A percentile compares a stretch with the other conserved stretches of the same genome.
Evolutionary conservation across 345 rosid species (phyloP).

Genomic region (Toxicodendron radicans): DNA sequence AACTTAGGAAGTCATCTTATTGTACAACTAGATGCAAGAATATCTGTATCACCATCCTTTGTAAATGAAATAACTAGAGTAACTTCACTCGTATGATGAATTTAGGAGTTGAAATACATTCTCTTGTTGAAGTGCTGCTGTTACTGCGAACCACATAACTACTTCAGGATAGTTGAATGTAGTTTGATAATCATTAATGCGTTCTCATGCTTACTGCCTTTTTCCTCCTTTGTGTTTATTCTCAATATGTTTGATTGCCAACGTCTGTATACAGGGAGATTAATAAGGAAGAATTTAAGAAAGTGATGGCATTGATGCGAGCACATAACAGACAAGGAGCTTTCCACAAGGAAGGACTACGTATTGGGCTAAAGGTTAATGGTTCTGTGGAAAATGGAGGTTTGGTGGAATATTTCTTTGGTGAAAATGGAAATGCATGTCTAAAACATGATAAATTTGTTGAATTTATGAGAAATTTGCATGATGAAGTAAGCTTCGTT

Average conservation of each 20-base stretch:
- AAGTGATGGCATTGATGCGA: conserved; percentile 92
- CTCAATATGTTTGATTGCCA: conserved; percentile 16
- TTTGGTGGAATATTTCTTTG: conserved; percentile 81
- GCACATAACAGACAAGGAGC: conserved; percentile 81
- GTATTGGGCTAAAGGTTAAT: conserved; percentile 56
- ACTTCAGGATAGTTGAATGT: not conserved
- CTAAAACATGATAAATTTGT: conserved; percentile 77
- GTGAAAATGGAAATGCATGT: conserved; percentile 62
- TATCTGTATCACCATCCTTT: not conserved
- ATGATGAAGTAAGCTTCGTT: conserved; percentile 59
- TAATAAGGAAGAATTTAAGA: conserved; percentile 80
- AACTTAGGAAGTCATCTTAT: not conserved
- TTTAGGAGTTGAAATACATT: not conserved
- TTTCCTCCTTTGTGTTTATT: conserved; percentile 12
- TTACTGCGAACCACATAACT: not conserved
- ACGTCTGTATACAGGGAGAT: conserved; percentile 58
- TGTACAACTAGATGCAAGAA: not conserved
- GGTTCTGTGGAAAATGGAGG: conserved; percentile 86
- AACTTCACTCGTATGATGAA: not conserved
- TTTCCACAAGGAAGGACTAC: conserved; percentile 64
- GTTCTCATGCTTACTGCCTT: conserved; percentile 18
- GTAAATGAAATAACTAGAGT: not conserved
- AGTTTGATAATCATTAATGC: not conserved
- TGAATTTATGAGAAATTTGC: conserved; percentile 68
- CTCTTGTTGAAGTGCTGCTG: not conserved